Conservation (phyloP, 1,284 basidiomycete genomes). For the Phellinidium pouzarii region DNA sequence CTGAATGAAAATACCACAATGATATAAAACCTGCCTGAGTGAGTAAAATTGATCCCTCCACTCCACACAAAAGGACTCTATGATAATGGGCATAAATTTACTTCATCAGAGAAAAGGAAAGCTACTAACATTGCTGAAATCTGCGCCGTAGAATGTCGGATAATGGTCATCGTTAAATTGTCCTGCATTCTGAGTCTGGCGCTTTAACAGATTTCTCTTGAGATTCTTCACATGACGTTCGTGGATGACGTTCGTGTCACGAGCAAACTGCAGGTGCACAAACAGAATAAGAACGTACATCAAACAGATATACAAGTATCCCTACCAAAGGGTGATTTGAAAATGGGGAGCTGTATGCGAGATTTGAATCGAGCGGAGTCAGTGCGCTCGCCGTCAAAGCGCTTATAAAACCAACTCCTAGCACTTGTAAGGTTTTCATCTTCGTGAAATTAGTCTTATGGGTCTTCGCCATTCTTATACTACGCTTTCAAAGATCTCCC, state of each 20-base stretch:
- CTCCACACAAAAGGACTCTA: conserved; percentile 49
- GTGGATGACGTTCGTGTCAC: conserved; percentile 34
- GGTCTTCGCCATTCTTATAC: background rate
- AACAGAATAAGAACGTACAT: background rate
- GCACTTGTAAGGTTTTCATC: background rate
- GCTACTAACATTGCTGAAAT: conserved; percentile 42
- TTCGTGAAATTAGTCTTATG: background rate
- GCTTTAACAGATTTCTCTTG: conserved; percentile 22
- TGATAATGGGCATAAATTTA: background rate
- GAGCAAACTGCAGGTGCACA: conserved; percentile 30
- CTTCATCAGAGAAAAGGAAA: background rate
- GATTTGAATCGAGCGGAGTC: conserved; percentile 36
- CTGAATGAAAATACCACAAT: too few relatives aligned
- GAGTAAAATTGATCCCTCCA: conserved; percentile 50
- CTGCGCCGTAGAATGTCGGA: conserved; percentile 45
- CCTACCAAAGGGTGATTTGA: conserved; percentile 34
- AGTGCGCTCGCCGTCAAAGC: background rate
- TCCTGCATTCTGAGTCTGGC: conserved; percentile 35
- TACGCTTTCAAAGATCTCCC: background rate
- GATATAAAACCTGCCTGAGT: conserved; percentile 21
- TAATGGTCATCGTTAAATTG: conserved; percentile 46
- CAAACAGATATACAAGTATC: background rate
- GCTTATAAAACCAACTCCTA: background rate
- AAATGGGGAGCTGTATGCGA: conserved; percentile 46
- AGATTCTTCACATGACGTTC: conserved; percentile 31